Percentiles rank a stretch among this genome's conserved stretches.
Conservation (phyloP, 306 rosid genomes). For the Psophocarpus tetragonolobus region DNA sequence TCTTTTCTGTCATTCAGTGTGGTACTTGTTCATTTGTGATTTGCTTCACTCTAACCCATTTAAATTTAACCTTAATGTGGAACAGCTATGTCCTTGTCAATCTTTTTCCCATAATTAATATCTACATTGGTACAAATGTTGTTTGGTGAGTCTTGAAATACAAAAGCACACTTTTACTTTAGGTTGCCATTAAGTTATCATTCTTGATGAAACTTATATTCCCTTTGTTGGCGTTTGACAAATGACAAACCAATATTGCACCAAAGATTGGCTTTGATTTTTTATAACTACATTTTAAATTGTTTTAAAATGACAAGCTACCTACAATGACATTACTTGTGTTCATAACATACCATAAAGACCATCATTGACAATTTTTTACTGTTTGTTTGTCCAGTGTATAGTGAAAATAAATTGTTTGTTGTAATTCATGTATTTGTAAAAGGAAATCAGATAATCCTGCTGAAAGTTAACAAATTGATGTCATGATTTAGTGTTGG, state of each 20-base stretch:
- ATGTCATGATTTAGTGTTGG: constrained; percentile 23
- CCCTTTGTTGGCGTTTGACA: background rate
- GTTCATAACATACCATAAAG: constrained; percentile 4
- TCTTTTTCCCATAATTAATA: constrained; percentile 21
- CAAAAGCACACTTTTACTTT: background rate
- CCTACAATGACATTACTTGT: background rate
- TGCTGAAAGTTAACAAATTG: constrained; percentile 14
- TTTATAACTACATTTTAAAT: background rate
- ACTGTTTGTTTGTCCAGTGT: background rate
- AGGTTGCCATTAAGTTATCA: background rate
- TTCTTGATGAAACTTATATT: constrained; percentile 14
- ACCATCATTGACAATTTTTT: background rate
- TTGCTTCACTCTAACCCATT: constrained; percentile 19
- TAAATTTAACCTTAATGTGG: constrained; percentile 10
- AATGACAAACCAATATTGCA: background rate
- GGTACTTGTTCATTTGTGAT: constrained; percentile 21
- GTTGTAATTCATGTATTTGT: constrained; percentile 2
- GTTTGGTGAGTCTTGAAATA: constrained; percentile 24
- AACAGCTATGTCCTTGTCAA: constrained; percentile 11
- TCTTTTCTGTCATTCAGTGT: constrained; percentile 28
- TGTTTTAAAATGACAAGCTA: background rate
- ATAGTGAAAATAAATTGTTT: background rate
- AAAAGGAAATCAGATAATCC: constrained; percentile 6
- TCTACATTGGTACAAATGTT: background rate
- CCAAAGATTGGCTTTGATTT: background rate